These are phyloP conservation scores for Solanum chacoense DNA, from an alignment of 305 asterid genomes.

Conservation along the genomic window DNA sequence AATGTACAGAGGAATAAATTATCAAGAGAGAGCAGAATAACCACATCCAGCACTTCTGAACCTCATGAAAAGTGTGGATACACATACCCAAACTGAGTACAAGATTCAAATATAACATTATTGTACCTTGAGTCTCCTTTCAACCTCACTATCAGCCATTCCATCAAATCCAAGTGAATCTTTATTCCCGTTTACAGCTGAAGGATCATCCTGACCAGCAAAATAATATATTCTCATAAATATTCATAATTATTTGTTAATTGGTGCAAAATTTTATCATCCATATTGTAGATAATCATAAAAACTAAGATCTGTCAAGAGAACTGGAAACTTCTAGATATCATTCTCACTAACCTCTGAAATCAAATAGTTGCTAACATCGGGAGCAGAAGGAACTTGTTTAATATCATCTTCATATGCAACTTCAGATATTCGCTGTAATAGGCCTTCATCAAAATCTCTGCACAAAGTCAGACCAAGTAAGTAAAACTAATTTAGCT, in stretches of 20 bases:
- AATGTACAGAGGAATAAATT: neutral
- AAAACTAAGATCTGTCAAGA: neutral
- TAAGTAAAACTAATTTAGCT: slow-evolving; percentile 16
- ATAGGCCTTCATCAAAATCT: slow-evolving; percentile 79
- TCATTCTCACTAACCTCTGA: slow-evolving; percentile 52
- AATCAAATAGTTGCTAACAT: slow-evolving; percentile 76
- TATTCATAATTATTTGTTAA: neutral
- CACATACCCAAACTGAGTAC: neutral
- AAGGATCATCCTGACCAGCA: slow-evolving; percentile 60
- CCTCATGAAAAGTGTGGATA: neutral
- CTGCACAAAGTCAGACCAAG: slow-evolving; percentile 29
- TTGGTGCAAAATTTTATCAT: neutral
- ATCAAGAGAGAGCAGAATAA: slow-evolving; percentile 4
- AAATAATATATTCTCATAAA: slow-evolving; percentile 4
- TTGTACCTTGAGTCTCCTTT: slow-evolving; percentile 80
- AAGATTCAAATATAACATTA: slow-evolving; percentile 12
- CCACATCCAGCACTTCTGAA: neutral
- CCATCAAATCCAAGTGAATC: slow-evolving; percentile 73
- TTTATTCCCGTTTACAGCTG: slow-evolving; percentile 58
- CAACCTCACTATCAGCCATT: slow-evolving; percentile 79
- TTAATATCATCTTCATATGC: slow-evolving; percentile 72
- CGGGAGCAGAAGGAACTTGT: slow-evolving; percentile 60
- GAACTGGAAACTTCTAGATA: neutral
- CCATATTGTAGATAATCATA: neutral
- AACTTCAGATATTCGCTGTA: slow-evolving; percentile 62